A percentile compares a stretch with the other conserved stretches of the same genome.
These are phyloP conservation scores for Cardamine chenopodiifolia DNA, from an alignment of 345 rosid species.

Conservation along the genomic window DNA sequence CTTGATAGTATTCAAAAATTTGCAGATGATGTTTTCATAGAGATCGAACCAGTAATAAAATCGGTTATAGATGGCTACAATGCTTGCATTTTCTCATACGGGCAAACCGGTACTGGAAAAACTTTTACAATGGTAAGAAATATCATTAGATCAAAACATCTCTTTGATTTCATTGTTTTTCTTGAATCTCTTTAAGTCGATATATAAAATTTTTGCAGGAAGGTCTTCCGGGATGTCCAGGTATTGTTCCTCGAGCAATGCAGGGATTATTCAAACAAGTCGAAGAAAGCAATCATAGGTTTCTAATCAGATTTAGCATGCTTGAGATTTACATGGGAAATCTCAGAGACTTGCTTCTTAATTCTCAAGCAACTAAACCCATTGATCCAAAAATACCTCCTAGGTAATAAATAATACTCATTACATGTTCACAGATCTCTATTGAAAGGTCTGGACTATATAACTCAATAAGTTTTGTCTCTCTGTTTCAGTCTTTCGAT, in stretches of 20 bases:
- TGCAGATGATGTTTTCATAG: conserved; percentile 76
- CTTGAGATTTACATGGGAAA: conserved; percentile 85
- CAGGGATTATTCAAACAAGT: conserved; percentile 64
- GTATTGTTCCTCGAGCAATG: conserved; percentile 66
- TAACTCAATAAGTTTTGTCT: neutral
- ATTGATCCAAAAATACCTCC: conserved; percentile 60
- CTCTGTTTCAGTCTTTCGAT: conserved; percentile 63
- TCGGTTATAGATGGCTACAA: conserved; percentile 83
- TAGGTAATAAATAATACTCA: conserved; percentile 46
- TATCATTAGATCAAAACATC: neutral
- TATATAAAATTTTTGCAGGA: conserved; percentile 48
- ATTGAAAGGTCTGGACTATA: neutral
- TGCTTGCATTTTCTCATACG: conserved; percentile 81
- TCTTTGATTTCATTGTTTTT: neutral
- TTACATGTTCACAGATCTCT: conserved; percentile 18
- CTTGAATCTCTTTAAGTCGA: neutral
- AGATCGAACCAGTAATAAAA: conserved; percentile 77
- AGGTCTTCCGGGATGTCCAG: conserved; percentile 64
- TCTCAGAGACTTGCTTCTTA: conserved; percentile 70
- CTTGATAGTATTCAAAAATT: conserved; percentile 10
- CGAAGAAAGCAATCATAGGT: conserved; percentile 53
- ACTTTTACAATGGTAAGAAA: conserved; percentile 73
- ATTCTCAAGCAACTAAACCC: conserved; percentile 54
- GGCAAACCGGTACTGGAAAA: conserved; percentile 91
- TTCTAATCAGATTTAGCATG: conserved; percentile 71